Base-by-base conservation (phyloP, 768 basidiomycete species). In the Sarcodon aspratus region DNA sequence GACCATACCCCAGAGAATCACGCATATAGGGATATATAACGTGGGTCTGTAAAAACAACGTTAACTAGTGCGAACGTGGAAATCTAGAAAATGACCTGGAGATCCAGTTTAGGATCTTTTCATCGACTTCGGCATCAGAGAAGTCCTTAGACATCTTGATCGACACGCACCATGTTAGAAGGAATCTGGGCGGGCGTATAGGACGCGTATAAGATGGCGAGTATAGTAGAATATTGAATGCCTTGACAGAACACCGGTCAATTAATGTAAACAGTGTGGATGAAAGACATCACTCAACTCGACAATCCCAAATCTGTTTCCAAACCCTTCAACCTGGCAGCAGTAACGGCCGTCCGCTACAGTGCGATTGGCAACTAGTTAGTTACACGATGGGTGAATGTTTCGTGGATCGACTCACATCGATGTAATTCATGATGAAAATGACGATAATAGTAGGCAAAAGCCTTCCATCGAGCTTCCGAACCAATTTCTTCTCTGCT, bases 341-440 rank as follows among this genome's bases (percentile, higher is more conserved):
- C 49, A 3, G 65, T 65, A 15, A 72, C 52, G 7, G 66, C 67
- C 0, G 62, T 63, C n/a, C 69, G 66, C 69, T 70, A 27, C 21
- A 27, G 32, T 3, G 45, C 34, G 9, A 52, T 58, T 36, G 38
- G 55, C 59, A 44, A 58, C 57, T 9, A 65, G 60, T 48, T 58
- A 59, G 36, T 61, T 64, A n/a, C 54, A 62, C 54, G 32, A 55
- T 3, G 21, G 21, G 21, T 27, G n/a, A n/a, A n/a, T n/a, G n/a
- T n/a, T n/a, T n/a, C n/a, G n/a, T n/a, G 13, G 31, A 51, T 55
- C 31, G 0, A 55, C 64, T 52, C 51, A 82, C 80, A 59, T 82
- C 80, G 51, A 83, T 80, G 54, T 79, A 80, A 54, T 82, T 83
- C 76, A 82, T 74, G 51, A 83, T 71, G 54, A 65, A 80, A 33